Evolutionary conservation across 306 rosid genomes (phyloP), one percentile per base, ranked within the genome.

Genomic region (Rubus parviflorus): DNA sequence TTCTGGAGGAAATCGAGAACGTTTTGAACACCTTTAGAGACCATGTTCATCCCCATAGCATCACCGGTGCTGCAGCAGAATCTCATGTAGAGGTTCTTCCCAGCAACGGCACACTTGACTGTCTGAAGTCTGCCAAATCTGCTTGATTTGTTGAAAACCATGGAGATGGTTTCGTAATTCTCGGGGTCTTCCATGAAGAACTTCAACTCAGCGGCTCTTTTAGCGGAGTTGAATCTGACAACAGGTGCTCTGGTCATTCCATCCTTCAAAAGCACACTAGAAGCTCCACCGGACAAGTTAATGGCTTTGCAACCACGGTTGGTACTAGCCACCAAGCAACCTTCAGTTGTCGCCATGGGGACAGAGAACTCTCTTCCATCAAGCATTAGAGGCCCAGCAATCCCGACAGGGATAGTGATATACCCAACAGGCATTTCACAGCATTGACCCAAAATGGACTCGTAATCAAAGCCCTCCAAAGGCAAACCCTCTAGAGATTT

Each of bases 1-100:
- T 7, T 73, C 72, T 88, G 93, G 77, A 91, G 97, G 73, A 75
- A 88, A 47, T 84, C 85, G 65, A 93, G 83, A 22, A 91, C 93
- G 65, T 93, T 90, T 66, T 93, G 97, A 0, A 93, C 98, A 0
- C 97, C 97, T 81, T 93, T 93, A 1, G 98, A 93, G 14, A 93
- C 88, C 98, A 93, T 93, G 85, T 93, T 93, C 98, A 93, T 93
- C 20, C 98, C 98, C 98, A 93, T 93, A 14, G 98, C 98, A 30
- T 93, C 98, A 2, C 97, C 98, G 0, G 98, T 93, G 75, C 87
- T 81, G 83, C 96, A 93, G 13, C 79, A 51, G 82, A 93, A 93
- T 81, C 98, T 90, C 62, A 82, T 83, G 74, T 88, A 91, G 13
- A 91, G 77, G 66, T 93, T 93, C 85, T 88, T 93, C 8, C 98